A percentile compares a stretch with the other conserved stretches of the same genome.
phyloP scores from a whole-genome alignment of 495 filamentous ascomycete genomes.

The Penicillium arizonense region DNA sequence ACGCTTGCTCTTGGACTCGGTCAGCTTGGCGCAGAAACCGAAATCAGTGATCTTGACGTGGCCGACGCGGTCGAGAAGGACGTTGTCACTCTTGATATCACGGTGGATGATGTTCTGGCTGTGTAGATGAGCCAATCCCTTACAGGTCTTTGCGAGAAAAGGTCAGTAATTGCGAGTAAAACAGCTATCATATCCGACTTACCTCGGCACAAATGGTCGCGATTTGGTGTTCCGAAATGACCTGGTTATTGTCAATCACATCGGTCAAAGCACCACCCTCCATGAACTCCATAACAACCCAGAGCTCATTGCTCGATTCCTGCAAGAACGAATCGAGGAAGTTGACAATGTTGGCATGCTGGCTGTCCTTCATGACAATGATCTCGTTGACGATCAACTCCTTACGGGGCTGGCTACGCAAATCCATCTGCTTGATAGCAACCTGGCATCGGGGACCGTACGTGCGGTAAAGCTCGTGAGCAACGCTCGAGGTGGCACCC shows the following conservation, averaged over 20 bases:
- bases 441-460: slow-evolving; percentile 77
- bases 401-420: slow-evolving; percentile 94
- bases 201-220: slow-evolving; percentile 97
- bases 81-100: slow-evolving; percentile 99
- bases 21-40: slow-evolving; percentile 98
- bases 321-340: slow-evolving; percentile 96
- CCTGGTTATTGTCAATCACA: slow-evolving; percentile 94
- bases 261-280: slow-evolving; percentile 96
- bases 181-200: slow-evolving; percentile 17
- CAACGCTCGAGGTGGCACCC: slow-evolving; percentile 61
- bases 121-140: slow-evolving; percentile 90
- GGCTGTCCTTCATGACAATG: slow-evolving; percentile 99
- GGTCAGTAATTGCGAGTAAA: slow-evolving; percentile 30
- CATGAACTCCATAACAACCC: slow-evolving; percentile 99
- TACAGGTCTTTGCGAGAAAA: slow-evolving; percentile 71
- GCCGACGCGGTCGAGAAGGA: slow-evolving; percentile 86
- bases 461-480: slow-evolving; percentile 62
- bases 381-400: slow-evolving; percentile 99
- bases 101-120: slow-evolving; percentile 96
- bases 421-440: slow-evolving; percentile 99
- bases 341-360: slow-evolving; percentile 97
- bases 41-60: slow-evolving; percentile 99
- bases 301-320: slow-evolving; percentile 87
- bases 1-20: slow-evolving; percentile 93
- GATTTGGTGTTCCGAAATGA: slow-evolving; percentile 93